A percentile compares a stretch with the other conserved stretches of the same genome.
Conservation (phyloP, 495 filamentous ascomycete species). For the Penicillium cataractarum region DNA sequence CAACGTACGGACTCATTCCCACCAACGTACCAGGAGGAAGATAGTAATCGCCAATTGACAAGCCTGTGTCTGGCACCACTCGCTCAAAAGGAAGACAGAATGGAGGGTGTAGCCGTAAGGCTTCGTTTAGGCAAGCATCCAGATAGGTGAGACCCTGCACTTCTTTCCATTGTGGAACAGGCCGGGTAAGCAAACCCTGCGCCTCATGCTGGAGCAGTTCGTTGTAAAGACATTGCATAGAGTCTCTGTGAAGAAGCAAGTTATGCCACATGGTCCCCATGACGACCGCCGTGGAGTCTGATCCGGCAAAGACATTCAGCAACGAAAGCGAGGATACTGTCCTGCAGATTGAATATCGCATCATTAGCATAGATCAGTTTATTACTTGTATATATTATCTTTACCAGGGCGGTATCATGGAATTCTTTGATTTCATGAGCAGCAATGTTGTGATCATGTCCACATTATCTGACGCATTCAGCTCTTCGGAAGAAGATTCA, state of each 20-base stretch:
- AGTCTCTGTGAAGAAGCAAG: conserved; percentile 36
- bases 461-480: no score
- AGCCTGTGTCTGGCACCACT: conserved; percentile 37
- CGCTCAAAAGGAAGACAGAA: conserved; percentile 44
- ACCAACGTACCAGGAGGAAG: conserved; percentile 28
- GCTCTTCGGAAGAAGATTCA: no score
- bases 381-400: no score
- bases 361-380: no score
- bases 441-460: no score
- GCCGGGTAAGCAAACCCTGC: conserved; percentile 19
- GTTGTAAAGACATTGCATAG: conserved; percentile 9
- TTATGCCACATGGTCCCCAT: conserved; percentile 41
- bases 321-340: conserved; percentile 5
- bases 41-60: conserved; percentile 25
- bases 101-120: conserved; percentile 55
- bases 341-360: no score
- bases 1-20: conserved; percentile 25
- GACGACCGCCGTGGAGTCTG: conserved; percentile 48
- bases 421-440: no score
- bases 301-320: conserved; percentile 48
- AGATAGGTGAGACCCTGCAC: conserved; percentile 41
- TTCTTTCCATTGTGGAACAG: conserved; percentile 35
- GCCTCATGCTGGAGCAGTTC: conserved; percentile 18
- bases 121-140: conserved; percentile 58
- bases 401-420: no score